Conservation (phyloP, 768 basidiomycete species). For the Trametes maxima region DNA sequence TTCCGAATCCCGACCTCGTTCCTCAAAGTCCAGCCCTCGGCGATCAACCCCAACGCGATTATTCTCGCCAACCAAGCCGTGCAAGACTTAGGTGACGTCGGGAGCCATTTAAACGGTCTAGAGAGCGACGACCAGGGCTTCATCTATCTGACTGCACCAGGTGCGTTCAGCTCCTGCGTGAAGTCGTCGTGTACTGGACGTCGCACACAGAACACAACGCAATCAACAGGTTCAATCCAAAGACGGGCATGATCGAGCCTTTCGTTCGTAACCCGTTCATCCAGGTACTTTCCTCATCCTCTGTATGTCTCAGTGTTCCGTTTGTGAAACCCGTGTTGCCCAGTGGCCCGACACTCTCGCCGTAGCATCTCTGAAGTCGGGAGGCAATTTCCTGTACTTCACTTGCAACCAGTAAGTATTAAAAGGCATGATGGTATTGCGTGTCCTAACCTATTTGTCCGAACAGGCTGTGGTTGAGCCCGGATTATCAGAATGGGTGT, state of each 20-base stretch:
- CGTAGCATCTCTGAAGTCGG: conserved; percentile 16
- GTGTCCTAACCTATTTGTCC: neutral
- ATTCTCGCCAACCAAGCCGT: conserved; percentile 18
- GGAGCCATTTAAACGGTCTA: conserved; percentile 23
- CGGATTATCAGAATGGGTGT: conserved; percentile 25
- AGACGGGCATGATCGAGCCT: conserved; percentile 22
- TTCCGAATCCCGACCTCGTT: conserved; percentile 26
- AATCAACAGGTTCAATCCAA: conserved; percentile 23
- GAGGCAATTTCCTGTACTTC: conserved; percentile 25
- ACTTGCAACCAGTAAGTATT: conserved; percentile 14
- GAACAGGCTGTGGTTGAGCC: conserved; percentile 22
- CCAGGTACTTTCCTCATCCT: conserved; percentile 5
- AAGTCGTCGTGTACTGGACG: neutral
- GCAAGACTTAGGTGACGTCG: conserved; percentile 19
- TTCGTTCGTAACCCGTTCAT: conserved; percentile 26
- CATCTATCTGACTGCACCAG: conserved; percentile 24
- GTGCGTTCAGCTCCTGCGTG: neutral
- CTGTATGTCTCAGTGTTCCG: too few species aligned
- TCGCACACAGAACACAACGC: conserved; percentile 21
- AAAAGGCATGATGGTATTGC: too few species aligned
- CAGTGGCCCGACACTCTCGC: conserved; percentile 26
- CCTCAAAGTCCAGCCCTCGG: conserved; percentile 24
- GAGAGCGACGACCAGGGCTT: conserved; percentile 26
- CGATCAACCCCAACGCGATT: conserved; percentile 19
- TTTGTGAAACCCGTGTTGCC: neutral